Evolutionary conservation across 1,284 basidiomycete species (phyloP).

Genomic region (Ceratorhiza oryzae-sativae): DNA sequence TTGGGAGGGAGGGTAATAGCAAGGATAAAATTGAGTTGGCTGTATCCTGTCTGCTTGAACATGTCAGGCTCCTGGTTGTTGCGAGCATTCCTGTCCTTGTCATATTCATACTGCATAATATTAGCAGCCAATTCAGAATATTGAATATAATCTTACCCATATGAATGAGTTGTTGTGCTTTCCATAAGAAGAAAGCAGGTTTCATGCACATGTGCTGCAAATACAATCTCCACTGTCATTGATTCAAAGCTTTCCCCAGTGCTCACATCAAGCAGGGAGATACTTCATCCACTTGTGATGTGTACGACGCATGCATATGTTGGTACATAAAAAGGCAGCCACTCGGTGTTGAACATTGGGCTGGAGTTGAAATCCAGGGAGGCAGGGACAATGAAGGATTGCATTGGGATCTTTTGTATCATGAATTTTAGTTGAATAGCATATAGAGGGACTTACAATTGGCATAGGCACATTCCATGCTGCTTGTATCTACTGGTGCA

Average conservation of each 20-base stretch:
- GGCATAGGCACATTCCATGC: neutral
- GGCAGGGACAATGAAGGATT: neutral
- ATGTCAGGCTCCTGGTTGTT: slow-evolving; percentile 25
- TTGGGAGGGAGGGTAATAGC: slow-evolving; percentile 1
- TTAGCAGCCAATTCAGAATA: neutral
- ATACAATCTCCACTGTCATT: neutral
- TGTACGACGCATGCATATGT: neutral
- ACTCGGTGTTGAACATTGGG: neutral
- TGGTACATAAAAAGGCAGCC: slow-evolving; percentile 7
- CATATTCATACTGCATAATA: slow-evolving; percentile 46
- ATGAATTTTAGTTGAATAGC: neutral
- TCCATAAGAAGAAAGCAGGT: neutral
- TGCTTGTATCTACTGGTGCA: neutral
- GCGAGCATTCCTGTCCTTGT: slow-evolving; percentile 46
- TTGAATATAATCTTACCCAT: neutral
- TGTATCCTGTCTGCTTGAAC: slow-evolving; percentile 42
- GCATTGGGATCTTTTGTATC: neutral
- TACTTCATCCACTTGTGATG: slow-evolving; percentile 11
- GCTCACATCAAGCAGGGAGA: slow-evolving; percentile 1
- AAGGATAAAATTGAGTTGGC: slow-evolving; percentile 45
- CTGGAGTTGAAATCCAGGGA: neutral
- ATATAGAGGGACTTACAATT: neutral
- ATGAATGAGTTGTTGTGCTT: neutral
- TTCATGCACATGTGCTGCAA: neutral
- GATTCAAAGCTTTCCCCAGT: slow-evolving; percentile 18